These are phyloP conservation scores for Erysimum pusillum DNA, from an alignment of 441 rosid species.

Conservation along the genomic window DNA sequence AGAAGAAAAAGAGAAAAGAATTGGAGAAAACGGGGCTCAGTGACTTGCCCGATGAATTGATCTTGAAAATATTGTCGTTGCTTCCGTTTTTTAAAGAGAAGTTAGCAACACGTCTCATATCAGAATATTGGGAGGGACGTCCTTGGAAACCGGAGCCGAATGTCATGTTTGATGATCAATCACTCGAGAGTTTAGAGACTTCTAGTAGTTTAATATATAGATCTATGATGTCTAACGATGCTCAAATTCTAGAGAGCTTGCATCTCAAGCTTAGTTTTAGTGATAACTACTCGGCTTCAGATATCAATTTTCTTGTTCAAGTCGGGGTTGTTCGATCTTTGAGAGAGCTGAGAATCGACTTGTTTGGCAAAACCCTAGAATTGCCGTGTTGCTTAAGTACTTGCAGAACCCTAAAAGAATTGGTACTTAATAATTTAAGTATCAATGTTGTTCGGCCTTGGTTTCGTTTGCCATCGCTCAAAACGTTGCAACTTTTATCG, in stretches of 20 bases:
- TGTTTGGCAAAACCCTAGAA: not conserved
- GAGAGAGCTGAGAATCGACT: not conserved
- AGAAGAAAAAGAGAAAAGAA: not conserved
- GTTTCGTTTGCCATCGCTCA: not conserved
- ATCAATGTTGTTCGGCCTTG: not conserved
- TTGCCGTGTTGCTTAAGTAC: not conserved
- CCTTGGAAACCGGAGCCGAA: not conserved
- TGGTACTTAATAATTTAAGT: not conserved
- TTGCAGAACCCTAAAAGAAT: not conserved
- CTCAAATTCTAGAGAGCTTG: not conserved
- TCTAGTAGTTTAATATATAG: not conserved
- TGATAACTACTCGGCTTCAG: not conserved
- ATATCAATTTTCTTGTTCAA: not conserved
- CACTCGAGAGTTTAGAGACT: not conserved
- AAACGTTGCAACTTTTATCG: not conserved
- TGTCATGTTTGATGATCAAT: not conserved
- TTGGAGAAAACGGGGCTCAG: not conserved
- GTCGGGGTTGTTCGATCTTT: not conserved
- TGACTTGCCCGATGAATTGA: not conserved
- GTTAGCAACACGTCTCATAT: not conserved
- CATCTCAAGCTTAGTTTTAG: not conserved
- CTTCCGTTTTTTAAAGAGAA: not conserved
- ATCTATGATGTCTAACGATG: not conserved
- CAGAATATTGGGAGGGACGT: not conserved
- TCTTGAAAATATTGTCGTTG: not conserved